Conservation (phyloP, 352 stramenopile genomes). For the Phytophthora lateralis region DNA sequence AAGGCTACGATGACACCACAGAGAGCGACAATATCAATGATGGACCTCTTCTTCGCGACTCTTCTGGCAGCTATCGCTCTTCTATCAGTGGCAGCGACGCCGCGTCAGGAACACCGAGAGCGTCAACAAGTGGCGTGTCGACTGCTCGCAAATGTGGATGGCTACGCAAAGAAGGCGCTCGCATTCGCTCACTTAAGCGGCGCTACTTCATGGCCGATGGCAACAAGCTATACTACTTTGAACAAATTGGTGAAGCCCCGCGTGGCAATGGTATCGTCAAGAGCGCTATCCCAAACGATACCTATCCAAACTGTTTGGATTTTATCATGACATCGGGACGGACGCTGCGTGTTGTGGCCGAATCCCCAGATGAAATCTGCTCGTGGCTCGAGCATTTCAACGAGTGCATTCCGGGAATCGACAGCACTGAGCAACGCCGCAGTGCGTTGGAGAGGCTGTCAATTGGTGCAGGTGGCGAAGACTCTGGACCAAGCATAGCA, state of each 20-base stretch:
- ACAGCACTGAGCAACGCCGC: constrained; percentile 28
- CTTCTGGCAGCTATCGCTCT: constrained; percentile 9
- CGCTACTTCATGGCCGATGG: constrained; percentile 77
- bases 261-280: constrained; percentile 63
- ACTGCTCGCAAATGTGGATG: constrained; percentile 63
- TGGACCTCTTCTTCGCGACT: constrained; percentile 17
- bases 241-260: constrained; percentile 57
- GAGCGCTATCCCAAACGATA: constrained; percentile 49
- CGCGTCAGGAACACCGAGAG: constrained; percentile 13
- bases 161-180: constrained; percentile 79
- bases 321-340: constrained; percentile 62
- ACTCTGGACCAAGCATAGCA: constrained; percentile 24
- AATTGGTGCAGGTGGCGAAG: constrained; percentile 18
- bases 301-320: constrained; percentile 69
- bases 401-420: constrained; percentile 25
- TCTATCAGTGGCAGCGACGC: background rate
- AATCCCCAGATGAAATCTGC: constrained; percentile 66
- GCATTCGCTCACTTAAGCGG: constrained; percentile 75
- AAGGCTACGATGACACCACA: constrained; percentile 25
- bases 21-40: constrained; percentile 24
- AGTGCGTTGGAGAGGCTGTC: constrained; percentile 31
- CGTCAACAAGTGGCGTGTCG: constrained; percentile 15
- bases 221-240: constrained; percentile 63
- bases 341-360: constrained; percentile 65
- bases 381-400: constrained; percentile 64